Conservation (phyloP, 495 filamentous ascomycete genomes). For the Penicillium diatomitis region DNA sequence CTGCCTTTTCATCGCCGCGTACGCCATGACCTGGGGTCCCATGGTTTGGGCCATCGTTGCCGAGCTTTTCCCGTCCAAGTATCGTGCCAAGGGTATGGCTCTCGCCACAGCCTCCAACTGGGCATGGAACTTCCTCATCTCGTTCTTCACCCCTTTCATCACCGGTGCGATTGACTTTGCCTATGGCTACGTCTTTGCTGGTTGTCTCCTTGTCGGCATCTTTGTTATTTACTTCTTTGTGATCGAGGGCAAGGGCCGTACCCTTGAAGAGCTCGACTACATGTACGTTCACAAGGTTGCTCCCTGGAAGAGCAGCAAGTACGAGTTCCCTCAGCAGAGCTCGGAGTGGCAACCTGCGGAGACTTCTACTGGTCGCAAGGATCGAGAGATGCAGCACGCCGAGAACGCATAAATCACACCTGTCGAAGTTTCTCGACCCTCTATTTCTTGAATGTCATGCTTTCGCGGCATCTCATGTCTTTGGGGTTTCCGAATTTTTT, state of each 20-base stretch:
- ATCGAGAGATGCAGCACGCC: conserved; percentile 16
- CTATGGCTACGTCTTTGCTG: conserved; percentile 73
- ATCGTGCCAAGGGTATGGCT: conserved; percentile 64
- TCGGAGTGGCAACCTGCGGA: conserved; percentile 10
- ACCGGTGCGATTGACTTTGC: conserved; percentile 54
- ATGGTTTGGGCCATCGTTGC: conserved; percentile 70
- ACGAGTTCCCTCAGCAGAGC: conserved; percentile 16
- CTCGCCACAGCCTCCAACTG: conserved; percentile 72
- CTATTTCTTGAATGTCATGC: too few relatives aligned
- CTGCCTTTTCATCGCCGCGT: conserved; percentile 50
- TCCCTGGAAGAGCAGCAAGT: conserved; percentile 52
- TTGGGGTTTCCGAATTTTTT: too few relatives aligned
- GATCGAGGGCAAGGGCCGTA: conserved; percentile 53
- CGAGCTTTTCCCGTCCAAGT: conserved; percentile 70
- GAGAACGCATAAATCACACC: conserved; percentile 18
- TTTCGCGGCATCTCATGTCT: too few relatives aligned
- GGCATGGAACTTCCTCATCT: conserved; percentile 78
- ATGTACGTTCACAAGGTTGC: conserved; percentile 64
- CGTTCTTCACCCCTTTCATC: conserved; percentile 71
- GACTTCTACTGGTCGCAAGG: conserved; percentile 11
- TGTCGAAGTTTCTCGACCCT: too few relatives aligned
- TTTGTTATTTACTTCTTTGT: conserved; percentile 64
- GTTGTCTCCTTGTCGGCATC: conserved; percentile 50
- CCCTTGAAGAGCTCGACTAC: conserved; percentile 67
- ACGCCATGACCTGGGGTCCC: conserved; percentile 66